Evolutionary conservation across 257 asterid species (phyloP).

Genomic region (Knoxia roxburghii): DNA sequence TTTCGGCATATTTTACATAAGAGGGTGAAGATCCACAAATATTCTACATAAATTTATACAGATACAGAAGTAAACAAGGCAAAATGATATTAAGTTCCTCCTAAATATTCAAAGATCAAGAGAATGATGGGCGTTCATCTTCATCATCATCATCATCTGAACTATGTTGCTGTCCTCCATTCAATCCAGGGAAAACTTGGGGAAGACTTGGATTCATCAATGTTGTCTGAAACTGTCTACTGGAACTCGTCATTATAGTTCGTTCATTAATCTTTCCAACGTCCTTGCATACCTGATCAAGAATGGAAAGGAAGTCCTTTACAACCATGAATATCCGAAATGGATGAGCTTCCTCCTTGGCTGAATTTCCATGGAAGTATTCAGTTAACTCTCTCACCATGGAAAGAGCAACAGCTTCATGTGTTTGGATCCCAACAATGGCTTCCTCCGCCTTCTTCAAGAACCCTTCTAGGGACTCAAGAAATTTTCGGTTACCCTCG

Average conservation of each 20-base stretch:
- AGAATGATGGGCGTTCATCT: slow-evolving; percentile 28
- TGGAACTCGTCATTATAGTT: slow-evolving; percentile 48
- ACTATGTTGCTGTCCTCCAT: slow-evolving; percentile 32
- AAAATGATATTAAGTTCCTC: not conserved
- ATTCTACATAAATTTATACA: slow-evolving; percentile 15
- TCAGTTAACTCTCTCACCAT: slow-evolving; percentile 69
- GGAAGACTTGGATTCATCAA: slow-evolving; percentile 30
- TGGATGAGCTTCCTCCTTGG: slow-evolving; percentile 68
- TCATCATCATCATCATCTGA: slow-evolving; percentile 49
- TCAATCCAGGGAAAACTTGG: slow-evolving; percentile 38
- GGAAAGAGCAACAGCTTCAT: slow-evolving; percentile 59
- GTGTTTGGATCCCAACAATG: slow-evolving; percentile 44
- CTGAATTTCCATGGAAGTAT: slow-evolving; percentile 70
- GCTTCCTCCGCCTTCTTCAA: slow-evolving; percentile 49
- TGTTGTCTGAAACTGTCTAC: slow-evolving; percentile 27
- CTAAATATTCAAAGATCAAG: slow-evolving; percentile 8
- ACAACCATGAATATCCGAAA: slow-evolving; percentile 60
- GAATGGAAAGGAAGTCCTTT: slow-evolving; percentile 55
- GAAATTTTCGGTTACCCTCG: slow-evolving; percentile 31
- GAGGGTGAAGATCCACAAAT: slow-evolving; percentile 4
- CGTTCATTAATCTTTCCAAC: slow-evolving; percentile 57
- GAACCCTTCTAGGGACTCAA: slow-evolving; percentile 43
- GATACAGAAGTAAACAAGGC: not conserved
- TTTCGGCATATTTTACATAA: slow-evolving; percentile 6
- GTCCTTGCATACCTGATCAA: slow-evolving; percentile 75